phyloP scores from a whole-genome alignment of 2,329 filamentous ascomycete genomes.

The Fusarium marasasianum region DNA sequence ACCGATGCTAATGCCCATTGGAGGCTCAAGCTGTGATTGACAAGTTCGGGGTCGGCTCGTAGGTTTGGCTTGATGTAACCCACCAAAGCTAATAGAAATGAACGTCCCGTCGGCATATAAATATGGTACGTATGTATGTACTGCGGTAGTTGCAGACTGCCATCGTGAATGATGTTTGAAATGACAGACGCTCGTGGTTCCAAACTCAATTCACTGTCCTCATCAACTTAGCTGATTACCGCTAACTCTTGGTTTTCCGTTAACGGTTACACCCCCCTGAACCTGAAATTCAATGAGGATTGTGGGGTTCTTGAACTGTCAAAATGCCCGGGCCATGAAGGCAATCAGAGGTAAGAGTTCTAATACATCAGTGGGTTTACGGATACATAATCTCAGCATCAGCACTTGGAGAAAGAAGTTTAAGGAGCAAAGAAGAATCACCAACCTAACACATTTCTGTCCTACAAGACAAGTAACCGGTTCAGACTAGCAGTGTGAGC shows the following conservation, averaged over 20 bases:
- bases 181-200: background rate
- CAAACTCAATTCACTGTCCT: background rate
- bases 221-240: background rate
- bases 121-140: background rate
- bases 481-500: background rate
- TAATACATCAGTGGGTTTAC: background rate
- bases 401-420: background rate
- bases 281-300: slow-evolving; percentile 19
- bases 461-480: background rate
- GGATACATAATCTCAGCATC: background rate
- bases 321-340: background rate
- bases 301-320: slow-evolving; percentile 8
- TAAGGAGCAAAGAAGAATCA: background rate
- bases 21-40: background rate
- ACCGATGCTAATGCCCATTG: slow-evolving; percentile 6
- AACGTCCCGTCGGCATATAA: background rate
- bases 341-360: background rate
- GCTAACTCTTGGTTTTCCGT: background rate
- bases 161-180: background rate
- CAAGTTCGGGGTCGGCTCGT: slow-evolving; percentile 3
- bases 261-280: slow-evolving; percentile 14
- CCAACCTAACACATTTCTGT: background rate
- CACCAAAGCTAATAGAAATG: background rate
- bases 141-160: background rate
- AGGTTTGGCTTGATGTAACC: slow-evolving; percentile 14